A percentile compares a stretch with the other conserved stretches of the same genome.
These are phyloP conservation scores for Thelonectria rubi DNA, from an alignment of 2,329 filamentous ascomycete species.

Conservation along the genomic window DNA sequence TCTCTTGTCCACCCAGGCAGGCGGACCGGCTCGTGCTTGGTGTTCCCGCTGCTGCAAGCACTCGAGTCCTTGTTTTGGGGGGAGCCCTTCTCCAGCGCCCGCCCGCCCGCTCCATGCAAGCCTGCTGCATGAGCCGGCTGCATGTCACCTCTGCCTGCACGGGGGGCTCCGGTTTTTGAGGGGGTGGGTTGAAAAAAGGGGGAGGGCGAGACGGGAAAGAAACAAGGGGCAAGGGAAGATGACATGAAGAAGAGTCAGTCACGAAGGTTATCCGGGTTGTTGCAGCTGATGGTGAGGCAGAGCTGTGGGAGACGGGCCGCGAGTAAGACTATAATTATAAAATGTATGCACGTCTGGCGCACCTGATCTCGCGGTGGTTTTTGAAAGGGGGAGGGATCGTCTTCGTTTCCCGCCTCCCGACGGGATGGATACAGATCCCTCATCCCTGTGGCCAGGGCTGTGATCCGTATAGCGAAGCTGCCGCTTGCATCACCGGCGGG, in stretches of 20 bases:
- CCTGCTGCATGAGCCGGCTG: conserved; percentile 11
- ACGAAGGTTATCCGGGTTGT: not conserved
- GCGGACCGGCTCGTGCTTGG: not conserved
- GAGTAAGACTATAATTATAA: not conserved
- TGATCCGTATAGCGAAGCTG: too few relatives aligned
- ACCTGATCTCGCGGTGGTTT: conserved; percentile 9
- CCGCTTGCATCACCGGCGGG: too few relatives aligned
- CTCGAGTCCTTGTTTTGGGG: conserved; percentile 7
- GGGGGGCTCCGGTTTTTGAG: not conserved
- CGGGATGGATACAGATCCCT: conserved; percentile 18
- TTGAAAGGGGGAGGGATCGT: not conserved
- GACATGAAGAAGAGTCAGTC: not conserved
- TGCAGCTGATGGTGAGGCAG: conserved; percentile 6
- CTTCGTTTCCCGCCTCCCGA: conserved; percentile 6
- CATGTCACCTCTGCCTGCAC: conserved; percentile 14
- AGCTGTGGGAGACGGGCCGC: not conserved
- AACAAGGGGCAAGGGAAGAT: not conserved
- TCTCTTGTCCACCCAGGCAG: not conserved
- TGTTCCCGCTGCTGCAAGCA: conserved; percentile 19
- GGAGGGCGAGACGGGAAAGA: too few relatives aligned
- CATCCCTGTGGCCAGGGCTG: conserved; percentile 7
- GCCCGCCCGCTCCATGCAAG: conserved; percentile 20
- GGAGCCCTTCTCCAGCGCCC: not conserved
- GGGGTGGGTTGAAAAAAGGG: conserved; percentile 1
- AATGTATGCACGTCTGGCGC: conserved; percentile 7